Percentiles rank a stretch among this genome's conserved stretches.
These are phyloP conservation scores for Marsdenia floribunda DNA, from an alignment of 257 asterid species.

Conservation along the genomic window DNA sequence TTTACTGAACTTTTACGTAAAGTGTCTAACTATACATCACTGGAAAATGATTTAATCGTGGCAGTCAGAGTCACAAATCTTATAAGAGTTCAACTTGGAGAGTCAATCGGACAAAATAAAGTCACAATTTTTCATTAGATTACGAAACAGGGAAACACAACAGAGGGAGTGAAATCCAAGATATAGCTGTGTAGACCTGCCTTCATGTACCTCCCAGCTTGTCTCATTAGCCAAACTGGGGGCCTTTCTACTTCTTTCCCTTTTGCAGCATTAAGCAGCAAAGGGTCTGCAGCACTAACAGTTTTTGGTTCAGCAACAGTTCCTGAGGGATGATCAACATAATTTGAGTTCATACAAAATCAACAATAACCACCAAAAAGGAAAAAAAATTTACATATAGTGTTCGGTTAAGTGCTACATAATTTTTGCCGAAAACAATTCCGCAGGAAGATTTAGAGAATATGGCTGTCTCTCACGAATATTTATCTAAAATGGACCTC, in stretches of 20 bases:
- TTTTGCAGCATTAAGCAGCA: conserved; percentile 77
- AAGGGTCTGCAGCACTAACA: conserved; percentile 66
- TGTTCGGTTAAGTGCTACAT: neutral
- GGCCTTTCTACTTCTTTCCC: conserved; percentile 96
- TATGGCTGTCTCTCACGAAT: neutral
- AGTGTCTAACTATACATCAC: neutral
- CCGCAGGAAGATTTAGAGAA: neutral
- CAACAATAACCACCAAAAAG: neutral
- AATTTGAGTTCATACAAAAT: conserved; percentile 2
- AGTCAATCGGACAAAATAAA: neutral
- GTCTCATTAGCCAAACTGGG: conserved; percentile 99
- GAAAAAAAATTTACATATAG: neutral
- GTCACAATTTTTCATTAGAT: neutral
- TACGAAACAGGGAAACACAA: neutral
- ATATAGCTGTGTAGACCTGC: conserved; percentile 56
- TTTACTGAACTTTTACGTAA: neutral
- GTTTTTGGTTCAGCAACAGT: conserved; percentile 82
- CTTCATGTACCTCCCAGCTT: conserved; percentile 99
- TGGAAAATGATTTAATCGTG: neutral
- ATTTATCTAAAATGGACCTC: neutral
- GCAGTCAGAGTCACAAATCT: neutral
- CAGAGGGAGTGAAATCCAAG: neutral
- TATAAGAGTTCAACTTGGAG: neutral
- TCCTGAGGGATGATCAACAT: conserved; percentile 34
- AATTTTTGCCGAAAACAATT: neutral